A percentile compares a stretch with the other conserved stretches of the same genome.
These are phyloP conservation scores for Nemania sp. DNA, from an alignment of 2,329 filamentous ascomycete species.

Conservation along the genomic window DNA sequence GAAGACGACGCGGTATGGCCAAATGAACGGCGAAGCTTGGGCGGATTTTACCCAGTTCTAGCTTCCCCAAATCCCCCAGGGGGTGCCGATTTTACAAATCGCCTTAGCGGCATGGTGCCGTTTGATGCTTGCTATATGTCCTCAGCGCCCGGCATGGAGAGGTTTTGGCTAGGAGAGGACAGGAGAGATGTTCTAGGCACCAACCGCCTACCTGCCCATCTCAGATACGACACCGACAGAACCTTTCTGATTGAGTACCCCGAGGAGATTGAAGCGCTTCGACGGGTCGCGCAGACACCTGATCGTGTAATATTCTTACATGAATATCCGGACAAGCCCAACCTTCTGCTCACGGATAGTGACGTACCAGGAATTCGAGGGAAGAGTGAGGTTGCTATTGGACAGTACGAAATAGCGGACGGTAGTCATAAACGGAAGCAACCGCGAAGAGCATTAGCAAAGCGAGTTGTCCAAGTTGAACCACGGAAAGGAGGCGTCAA, in stretches of 20 bases:
- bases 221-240: conserved; percentile 44
- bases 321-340: conserved; percentile 19
- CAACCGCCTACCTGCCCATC: conserved; percentile 55
- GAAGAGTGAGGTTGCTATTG: conserved; percentile 43
- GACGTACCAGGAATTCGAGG: conserved; percentile 40
- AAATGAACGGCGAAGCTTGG: conserved; percentile 41
- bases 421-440: neutral
- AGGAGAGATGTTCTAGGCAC: conserved; percentile 58
- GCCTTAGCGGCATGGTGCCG: conserved; percentile 58
- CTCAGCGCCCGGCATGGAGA: conserved; percentile 53
- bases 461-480: conserved; percentile 37
- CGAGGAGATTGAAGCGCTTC: conserved; percentile 37
- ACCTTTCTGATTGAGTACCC: conserved; percentile 43
- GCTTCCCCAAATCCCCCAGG: conserved; percentile 26
- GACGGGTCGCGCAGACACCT: conserved; percentile 42
- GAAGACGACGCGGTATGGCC: conserved; percentile 46
- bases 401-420: conserved; percentile 12
- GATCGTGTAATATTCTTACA: conserved; percentile 49
- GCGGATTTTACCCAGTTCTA: conserved; percentile 50
- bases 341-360: conserved; percentile 38
- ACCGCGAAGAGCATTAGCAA: neutral
- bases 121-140: conserved; percentile 58
- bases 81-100: conserved; percentile 38
- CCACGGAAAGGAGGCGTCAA: conserved; percentile 40
- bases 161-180: conserved; percentile 58